A percentile compares a stretch with the other conserved stretches of the same genome.
These are phyloP conservation scores for Pilobolus umbonatus DNA, from an alignment of 192 early-diverging fungal species.

Conservation along the genomic window DNA sequence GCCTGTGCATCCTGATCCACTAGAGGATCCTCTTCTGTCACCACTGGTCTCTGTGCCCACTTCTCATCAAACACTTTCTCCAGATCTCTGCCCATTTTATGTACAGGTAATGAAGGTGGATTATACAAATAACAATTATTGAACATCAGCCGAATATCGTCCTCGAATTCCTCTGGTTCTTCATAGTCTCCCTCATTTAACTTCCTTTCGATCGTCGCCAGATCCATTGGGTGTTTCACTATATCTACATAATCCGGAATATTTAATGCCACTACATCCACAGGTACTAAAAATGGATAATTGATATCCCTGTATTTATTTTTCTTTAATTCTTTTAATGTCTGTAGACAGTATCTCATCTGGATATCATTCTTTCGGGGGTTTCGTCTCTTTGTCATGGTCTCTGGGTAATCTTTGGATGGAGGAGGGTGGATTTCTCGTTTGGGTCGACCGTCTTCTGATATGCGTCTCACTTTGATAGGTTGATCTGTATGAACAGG, in stretches of 20 bases:
- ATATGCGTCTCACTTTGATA: too few relatives aligned
- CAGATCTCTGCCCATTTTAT: constrained; percentile 63
- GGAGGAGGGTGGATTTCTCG: constrained; percentile 64
- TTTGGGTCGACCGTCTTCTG: constrained; percentile 57
- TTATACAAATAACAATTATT: constrained; percentile 86
- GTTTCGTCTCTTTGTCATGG: constrained; percentile 28
- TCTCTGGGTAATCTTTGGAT: constrained; percentile 43
- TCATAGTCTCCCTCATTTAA: constrained; percentile 63
- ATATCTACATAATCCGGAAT: constrained; percentile 86
- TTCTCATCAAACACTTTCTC: constrained; percentile 78
- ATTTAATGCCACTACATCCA: constrained; percentile 76
- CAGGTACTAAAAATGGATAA: constrained; percentile 76
- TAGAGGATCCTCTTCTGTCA: constrained; percentile 10
- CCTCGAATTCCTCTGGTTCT: constrained; percentile 62
- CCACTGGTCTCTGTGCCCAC: constrained; percentile 49
- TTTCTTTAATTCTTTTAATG: constrained; percentile 64
- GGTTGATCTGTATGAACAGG: constrained; percentile 17
- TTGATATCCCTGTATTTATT: constrained; percentile 62
- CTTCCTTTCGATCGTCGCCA: constrained; percentile 71
- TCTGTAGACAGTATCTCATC: constrained; percentile 57
- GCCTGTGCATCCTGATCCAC: constrained; percentile 8
- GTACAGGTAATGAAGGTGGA: constrained; percentile 58
- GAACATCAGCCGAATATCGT: constrained; percentile 78
- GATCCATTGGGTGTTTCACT: constrained; percentile 87
- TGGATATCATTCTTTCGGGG: constrained; percentile 51